Evolutionary conservation across 2,329 filamentous ascomycete species (phyloP), one percentile per base, ranked within the genome.

Genomic region (Nannizzia gypsea): DNA sequence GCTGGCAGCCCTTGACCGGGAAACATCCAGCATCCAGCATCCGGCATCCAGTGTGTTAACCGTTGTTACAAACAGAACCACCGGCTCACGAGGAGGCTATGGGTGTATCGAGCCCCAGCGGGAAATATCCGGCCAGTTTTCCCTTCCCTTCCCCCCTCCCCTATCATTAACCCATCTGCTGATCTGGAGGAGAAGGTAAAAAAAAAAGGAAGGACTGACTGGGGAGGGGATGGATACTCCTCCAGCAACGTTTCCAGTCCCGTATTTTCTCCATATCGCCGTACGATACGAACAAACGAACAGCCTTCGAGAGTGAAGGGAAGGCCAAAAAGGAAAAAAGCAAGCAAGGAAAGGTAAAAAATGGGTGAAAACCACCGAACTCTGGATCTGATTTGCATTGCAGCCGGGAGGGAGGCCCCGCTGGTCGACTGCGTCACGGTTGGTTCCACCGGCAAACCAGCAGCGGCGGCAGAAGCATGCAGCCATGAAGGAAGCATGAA

Each of bases 301-400:
- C 38, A 48, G 44, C 44, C 31, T 34, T 34, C 31, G 31, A 34
- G 31, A 34, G 31, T 9, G 31, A 8, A n/a, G 31, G 8, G 31
- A 48, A 24, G 20, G 44, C 6, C 28, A 34, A 11, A 3, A 11
- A 24, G 13, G 13, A 20, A 56, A 36, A 56, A 56, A 24, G 31
- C 34, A 56, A 38, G 8, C 17, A 22, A 20, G 8, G 26, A 13
- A 56, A 40, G 28, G 31, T 34, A 56, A 26, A n/a, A 28, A 40
- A 55, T 24, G 24, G 50, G 31, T 24, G 26, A 55, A 34, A 55
- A 55, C 34, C 28, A 56, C 46, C 46, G 46, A 52, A 52, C 46
- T 52, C 46, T 52, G 46, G 46, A 52, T 56, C 52, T 36, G 52
- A 56, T 56, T 56, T 56, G 52, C 52, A 40, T 36, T 56, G 52